Conservation (phyloP, 78 protist genomes). For the Emiliania huxleyi region DNA sequence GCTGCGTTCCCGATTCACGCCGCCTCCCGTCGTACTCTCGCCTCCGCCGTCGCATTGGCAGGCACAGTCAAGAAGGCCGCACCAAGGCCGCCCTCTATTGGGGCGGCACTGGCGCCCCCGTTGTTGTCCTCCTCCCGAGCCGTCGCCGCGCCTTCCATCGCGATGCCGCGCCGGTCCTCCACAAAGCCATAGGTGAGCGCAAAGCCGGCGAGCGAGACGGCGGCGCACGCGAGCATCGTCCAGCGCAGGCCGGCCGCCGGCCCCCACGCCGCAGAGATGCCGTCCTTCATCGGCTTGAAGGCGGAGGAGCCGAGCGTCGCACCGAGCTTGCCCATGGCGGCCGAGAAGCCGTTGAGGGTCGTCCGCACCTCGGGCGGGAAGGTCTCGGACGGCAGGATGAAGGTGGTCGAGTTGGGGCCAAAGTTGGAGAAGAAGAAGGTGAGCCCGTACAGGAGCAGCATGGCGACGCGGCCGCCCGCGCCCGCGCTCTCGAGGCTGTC, state of each 20-base stretch:
- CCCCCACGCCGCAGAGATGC: background rate
- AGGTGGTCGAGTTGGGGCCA: slow-evolving; percentile 89
- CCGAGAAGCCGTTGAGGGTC: slow-evolving; percentile 74
- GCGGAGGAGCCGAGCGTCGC: slow-evolving; percentile 77
- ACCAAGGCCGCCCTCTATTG: too few species aligned
- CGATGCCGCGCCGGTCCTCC: background rate
- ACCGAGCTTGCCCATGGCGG: slow-evolving; percentile 84
- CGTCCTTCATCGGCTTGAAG: slow-evolving; percentile 45
- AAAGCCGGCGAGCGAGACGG: slow-evolving; percentile 57
- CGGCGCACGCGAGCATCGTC: slow-evolving; percentile 60
- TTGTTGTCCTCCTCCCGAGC: too few species aligned
- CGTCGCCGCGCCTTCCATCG: too few species aligned
- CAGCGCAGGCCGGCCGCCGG: background rate
- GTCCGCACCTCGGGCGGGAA: slow-evolving; percentile 68
- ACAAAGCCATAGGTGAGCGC: slow-evolving; percentile 45
- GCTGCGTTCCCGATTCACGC: too few species aligned
- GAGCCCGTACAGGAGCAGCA: slow-evolving; percentile 72
- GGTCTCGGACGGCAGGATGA: slow-evolving; percentile 74
- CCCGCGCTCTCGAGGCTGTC: background rate
- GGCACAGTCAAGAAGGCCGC: too few species aligned
- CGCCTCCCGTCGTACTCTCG: too few species aligned
- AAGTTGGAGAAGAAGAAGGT: slow-evolving; percentile 82
- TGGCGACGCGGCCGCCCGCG: background rate
- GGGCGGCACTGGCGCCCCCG: too few species aligned
- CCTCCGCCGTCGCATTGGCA: too few species aligned